Evolutionary conservation across 2,329 filamentous ascomycete species (phyloP), one percentile per base, ranked within the genome.

Genomic region (Rugonectria rugulosa): DNA sequence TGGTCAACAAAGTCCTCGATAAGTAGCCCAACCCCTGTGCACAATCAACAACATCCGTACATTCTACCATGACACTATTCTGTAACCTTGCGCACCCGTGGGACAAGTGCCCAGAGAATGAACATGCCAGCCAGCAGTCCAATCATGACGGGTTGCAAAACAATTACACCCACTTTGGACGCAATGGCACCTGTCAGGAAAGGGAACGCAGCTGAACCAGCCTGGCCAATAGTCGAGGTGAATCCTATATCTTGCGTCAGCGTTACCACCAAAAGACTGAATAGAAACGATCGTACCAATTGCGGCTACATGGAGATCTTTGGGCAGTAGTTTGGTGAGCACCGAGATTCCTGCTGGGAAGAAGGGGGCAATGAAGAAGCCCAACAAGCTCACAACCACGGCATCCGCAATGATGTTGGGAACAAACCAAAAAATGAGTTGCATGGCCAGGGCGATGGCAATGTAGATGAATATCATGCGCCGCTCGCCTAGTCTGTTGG

Each of bases 141-240:
- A n/a, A 53, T 27, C 34, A 53, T 53, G 5, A 53, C 41, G 10
- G 42, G 50, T 40, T 53, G 50, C 17, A 53, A 15, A 12, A 38
- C 50, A n/a, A 20, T 20, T 15, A 53, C 41, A 5, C 50, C 50
- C 5, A 15, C 41, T 17, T 47, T 46, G 27, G 50, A 46, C 6
- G 50, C 50, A 15, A 53, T 46, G 23, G 42, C 41, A 8, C 50
- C 50, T 1, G 50, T 53, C 10, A 53, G 27, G 21, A 47, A 53
- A 12, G 42, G 50, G 29, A 53, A 53, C 2, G 34, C 42, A 24
- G 50, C 42, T 34, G 50, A 46, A 14, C 50, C 50, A 8, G 50
- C 50, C 20, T 53, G 50, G 17, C 41, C 42, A 10, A 53, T 34
- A 29, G 42, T 41, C 10, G 42, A 23, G 21, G 34, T 41, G 3